Percentiles rank a stretch among this genome's conserved stretches.
phyloP scores from a whole-genome alignment of 768 basidiomycete genomes.

The Tylopilus plumbeoviolaceoides region DNA sequence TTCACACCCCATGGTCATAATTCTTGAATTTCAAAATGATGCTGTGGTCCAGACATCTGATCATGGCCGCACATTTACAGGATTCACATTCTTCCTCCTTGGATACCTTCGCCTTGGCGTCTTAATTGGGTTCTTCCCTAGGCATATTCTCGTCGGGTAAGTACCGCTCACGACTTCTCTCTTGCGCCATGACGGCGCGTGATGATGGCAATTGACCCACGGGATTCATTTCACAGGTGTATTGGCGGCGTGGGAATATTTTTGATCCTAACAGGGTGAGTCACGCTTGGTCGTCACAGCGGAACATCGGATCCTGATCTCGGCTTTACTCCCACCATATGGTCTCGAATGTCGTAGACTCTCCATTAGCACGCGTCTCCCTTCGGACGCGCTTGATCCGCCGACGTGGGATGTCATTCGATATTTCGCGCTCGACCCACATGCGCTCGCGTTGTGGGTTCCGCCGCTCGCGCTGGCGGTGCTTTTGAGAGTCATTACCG shows the following conservation, averaged over 20 bases:
- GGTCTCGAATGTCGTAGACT: conserved; percentile 43
- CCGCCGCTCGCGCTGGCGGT: conserved; percentile 75
- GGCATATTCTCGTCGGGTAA: conserved; percentile 94
- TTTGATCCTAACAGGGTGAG: conserved; percentile 82
- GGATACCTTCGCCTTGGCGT: conserved; percentile 80
- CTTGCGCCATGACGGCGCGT: neutral
- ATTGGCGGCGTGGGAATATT: conserved; percentile 98
- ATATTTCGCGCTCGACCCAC: conserved; percentile 59
- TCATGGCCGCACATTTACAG: conserved; percentile 3
- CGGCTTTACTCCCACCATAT: neutral
- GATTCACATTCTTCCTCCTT: conserved; percentile 77
- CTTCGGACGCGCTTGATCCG: conserved; percentile 66
- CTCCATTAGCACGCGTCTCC: conserved; percentile 78
- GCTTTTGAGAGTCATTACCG: conserved; percentile 74
- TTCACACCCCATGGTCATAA: neutral
- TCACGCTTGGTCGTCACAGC: neutral
- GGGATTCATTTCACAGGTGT: conserved; percentile 39
- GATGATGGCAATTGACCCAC: neutral
- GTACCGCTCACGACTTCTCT: conserved; percentile 23
- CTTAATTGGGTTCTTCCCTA: conserved; percentile 91
- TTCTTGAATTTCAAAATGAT: conserved; percentile 12
- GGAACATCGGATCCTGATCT: conserved; percentile 2
- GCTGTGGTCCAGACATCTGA: conserved; percentile 3
- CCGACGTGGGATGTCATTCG: conserved; percentile 62
- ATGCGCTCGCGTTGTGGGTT: conserved; percentile 72